phyloP scores from a whole-genome alignment of 768 basidiomycete genomes.

The Lentinus tigrinus region DNA sequence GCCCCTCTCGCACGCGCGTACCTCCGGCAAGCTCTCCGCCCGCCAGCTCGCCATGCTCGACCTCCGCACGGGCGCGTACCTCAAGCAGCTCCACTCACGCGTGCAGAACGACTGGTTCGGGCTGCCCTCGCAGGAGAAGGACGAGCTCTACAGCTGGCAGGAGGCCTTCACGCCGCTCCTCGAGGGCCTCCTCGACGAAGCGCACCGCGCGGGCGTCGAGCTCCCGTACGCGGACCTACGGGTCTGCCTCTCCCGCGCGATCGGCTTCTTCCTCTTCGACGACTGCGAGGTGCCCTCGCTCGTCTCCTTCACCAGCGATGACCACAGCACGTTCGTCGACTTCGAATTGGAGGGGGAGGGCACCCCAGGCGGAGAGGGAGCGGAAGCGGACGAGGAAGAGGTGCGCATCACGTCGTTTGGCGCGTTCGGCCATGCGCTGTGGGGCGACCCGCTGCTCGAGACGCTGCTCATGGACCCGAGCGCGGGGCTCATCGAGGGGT shows the following conservation, averaged over 20 bases:
- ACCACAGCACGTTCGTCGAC: conserved; percentile 56
- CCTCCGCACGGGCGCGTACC: conserved; percentile 56
- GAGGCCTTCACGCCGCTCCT: conserved; percentile 64
- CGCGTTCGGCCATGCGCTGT: conserved; percentile 52
- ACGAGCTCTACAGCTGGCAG: conserved; percentile 65
- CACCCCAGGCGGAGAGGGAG: conserved; percentile 16
- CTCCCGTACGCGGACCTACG: conserved; percentile 33
- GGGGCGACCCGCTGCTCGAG: conserved; percentile 79
- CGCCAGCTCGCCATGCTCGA: conserved; percentile 47
- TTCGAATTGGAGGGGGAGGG: conserved; percentile 23
- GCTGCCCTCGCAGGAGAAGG: conserved; percentile 35
- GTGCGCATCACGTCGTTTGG: conserved; percentile 41
- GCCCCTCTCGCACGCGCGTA: conserved; percentile 38
- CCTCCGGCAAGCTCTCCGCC: conserved; percentile 34
- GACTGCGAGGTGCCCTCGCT: conserved; percentile 73
- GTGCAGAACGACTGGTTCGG: conserved; percentile 83
- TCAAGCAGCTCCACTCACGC: conserved; percentile 59
- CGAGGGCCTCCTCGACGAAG: conserved; percentile 52
- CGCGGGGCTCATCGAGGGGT: conserved; percentile 58
- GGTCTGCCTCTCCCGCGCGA: conserved; percentile 59
- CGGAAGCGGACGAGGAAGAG: conserved; percentile 27
- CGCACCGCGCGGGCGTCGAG: conserved; percentile 30
- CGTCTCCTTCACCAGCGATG: conserved; percentile 60
- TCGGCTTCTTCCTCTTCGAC: conserved; percentile 73
- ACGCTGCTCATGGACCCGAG: conserved; percentile 56